Conservation (phyloP, 495 filamentous ascomycete species). For the Tetracladium marchalianum region DNA sequence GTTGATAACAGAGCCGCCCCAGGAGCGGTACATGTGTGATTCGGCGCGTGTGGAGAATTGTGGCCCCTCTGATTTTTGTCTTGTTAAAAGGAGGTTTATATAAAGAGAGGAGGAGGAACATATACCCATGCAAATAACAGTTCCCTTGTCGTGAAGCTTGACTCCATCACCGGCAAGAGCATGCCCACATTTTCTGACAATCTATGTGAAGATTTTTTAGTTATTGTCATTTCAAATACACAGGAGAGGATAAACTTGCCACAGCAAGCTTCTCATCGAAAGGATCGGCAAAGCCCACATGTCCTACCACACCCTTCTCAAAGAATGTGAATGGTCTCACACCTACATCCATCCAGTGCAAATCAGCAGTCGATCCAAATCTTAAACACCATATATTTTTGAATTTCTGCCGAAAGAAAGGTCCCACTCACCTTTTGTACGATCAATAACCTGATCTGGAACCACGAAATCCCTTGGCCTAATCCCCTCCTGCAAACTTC, state of each 20-base stretch:
- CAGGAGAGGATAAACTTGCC: background rate
- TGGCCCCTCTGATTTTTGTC: constrained; percentile 42
- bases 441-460: constrained; percentile 93
- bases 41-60: constrained; percentile 97
- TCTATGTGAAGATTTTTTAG: constrained; percentile 5
- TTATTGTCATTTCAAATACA: background rate
- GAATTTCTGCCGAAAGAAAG: too few species aligned
- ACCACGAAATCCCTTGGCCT: constrained; percentile 93
- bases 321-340: constrained; percentile 91
- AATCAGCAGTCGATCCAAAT: background rate
- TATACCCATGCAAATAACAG: constrained; percentile 82
- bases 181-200: constrained; percentile 65
- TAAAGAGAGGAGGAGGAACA: constrained; percentile 4
- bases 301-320: constrained; percentile 83
- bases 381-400: constrained; percentile 14
- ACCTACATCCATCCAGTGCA: background rate
- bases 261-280: constrained; percentile 72
- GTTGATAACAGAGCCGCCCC: constrained; percentile 89
- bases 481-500: constrained; percentile 83
- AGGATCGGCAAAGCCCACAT: constrained; percentile 91
- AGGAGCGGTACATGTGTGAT: constrained; percentile 84
- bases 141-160: constrained; percentile 64
- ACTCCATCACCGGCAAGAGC: constrained; percentile 71
- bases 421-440: constrained; percentile 63
- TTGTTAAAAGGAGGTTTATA: background rate